Base-by-base conservation (phyloP, 2,329 filamentous ascomycete genomes). In the Aspergillus sp. region DNA sequence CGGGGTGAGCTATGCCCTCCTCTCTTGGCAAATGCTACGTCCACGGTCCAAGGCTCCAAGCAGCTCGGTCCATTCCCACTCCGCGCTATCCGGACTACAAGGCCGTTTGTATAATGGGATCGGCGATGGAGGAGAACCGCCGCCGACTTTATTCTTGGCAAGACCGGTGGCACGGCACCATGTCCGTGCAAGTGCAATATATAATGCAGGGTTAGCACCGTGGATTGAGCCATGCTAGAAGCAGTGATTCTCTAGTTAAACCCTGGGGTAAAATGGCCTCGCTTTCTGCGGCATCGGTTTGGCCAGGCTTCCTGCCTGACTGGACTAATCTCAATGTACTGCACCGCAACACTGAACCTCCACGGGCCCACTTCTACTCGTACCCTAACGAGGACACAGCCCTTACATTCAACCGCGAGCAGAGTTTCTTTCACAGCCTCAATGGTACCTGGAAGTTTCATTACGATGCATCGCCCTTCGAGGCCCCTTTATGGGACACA, bases 361-460 rank as follows among this genome's bases (percentile, higher is more conserved):
- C 54, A 3, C 53, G 57, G 2, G 51, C 57, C 5, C 53, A 59
- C 40, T 59, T 54, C 52, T 54, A 54, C 35, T 31, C 52, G 14
- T 54, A 54, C n/a, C 44, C 52, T 1, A 41, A 47, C 17, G 52
- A 54, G 23, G 52, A 54, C 9, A 33, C 52, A 19, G 52, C 52
- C 21, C 44, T 54, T 7, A 54, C 43, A 3, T 48, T 54, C 31
- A 11, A 54, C 33, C 52, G 52, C 33, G 52, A 54, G 24, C 49
- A 52, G 19, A 41, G 52, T 23, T 33, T 48, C 33, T 56, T 59
- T 33, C 40, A 45, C 5, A 54, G 50, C 19, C 54, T 66, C 3
- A 66, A 64, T 31, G 62, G 64, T 6, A 61, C 56, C n/a, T 66
- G 64, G 64, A 62, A 64, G 27, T 64, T 64, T 23, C 45, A 62